phyloP scores from a whole-genome alignment of 2,329 filamentous ascomycete genomes.

The Botrytis fabae region DNA sequence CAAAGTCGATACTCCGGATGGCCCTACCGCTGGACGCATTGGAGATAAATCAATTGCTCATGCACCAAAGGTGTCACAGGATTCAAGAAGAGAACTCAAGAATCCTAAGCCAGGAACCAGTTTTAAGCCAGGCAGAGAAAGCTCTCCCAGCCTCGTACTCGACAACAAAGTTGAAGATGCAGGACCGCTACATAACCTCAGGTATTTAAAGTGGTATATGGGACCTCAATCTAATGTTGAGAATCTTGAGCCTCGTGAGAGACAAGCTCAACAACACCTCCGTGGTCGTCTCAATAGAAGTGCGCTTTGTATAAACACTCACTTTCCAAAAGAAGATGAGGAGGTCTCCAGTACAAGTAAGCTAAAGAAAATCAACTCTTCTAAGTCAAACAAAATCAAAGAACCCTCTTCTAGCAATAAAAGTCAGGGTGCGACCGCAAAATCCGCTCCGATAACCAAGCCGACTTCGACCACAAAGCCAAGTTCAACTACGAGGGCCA shows the following conservation, averaged over 20 bases:
- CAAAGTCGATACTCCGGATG: not conserved
- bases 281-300: not conserved
- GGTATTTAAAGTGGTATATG: not conserved
- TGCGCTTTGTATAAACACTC: not conserved
- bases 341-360: not conserved
- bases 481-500: not conserved
- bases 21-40: not conserved
- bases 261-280: not conserved
- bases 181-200: not conserved
- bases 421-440: not conserved
- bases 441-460: not conserved
- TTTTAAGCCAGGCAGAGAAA: not conserved
- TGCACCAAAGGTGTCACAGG: not conserved
- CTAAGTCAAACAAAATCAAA: not conserved
- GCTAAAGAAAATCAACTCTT: not conserved
- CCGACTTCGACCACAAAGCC: not conserved
- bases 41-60: not conserved
- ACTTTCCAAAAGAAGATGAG: not conserved
- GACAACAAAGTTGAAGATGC: not conserved
- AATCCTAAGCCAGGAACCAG: not conserved
- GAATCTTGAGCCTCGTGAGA: not conserved
- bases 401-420: not conserved
- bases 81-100: not conserved
- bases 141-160: not conserved
- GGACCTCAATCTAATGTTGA: not conserved